Conservation (phyloP, 169 alveolate species). For the Plasmodium knowlesi region DNA sequence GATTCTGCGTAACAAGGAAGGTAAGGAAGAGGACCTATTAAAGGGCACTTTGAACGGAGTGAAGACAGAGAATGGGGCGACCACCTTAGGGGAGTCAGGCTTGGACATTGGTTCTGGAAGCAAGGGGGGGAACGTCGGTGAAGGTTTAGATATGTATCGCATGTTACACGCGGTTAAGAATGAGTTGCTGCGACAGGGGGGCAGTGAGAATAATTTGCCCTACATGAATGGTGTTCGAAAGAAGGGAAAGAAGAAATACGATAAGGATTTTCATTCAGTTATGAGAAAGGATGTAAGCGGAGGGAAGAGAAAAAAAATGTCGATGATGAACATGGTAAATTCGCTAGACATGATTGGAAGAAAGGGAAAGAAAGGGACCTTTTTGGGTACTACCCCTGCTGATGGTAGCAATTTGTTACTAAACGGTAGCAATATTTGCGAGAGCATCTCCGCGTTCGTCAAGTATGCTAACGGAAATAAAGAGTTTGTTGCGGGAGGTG, state of each 20-base stretch:
- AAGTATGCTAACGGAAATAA: not conserved
- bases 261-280: not conserved
- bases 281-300: not conserved
- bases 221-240: not conserved
- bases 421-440: not conserved
- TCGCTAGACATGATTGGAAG: not conserved
- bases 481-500: not conserved
- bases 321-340: not conserved
- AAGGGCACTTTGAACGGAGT: not conserved
- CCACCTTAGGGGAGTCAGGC: not conserved
- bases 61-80: not conserved
- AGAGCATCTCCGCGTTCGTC: not conserved
- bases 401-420: not conserved
- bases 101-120: not conserved
- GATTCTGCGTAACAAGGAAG: not conserved
- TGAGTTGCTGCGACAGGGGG: not conserved
- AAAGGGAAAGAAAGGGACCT: not conserved
- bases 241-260: not conserved
- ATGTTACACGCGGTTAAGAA: not conserved
- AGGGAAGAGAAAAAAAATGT: not conserved
- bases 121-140: not conserved
- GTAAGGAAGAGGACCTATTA: not conserved
- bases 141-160: not conserved
- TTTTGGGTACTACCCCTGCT: not conserved
- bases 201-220: not conserved